Percentiles rank a stretch among this genome's conserved stretches.
Evolutionary conservation across 1,284 basidiomycete genomes (phyloP).

Genomic region (Wolfiporia cocos): DNA sequence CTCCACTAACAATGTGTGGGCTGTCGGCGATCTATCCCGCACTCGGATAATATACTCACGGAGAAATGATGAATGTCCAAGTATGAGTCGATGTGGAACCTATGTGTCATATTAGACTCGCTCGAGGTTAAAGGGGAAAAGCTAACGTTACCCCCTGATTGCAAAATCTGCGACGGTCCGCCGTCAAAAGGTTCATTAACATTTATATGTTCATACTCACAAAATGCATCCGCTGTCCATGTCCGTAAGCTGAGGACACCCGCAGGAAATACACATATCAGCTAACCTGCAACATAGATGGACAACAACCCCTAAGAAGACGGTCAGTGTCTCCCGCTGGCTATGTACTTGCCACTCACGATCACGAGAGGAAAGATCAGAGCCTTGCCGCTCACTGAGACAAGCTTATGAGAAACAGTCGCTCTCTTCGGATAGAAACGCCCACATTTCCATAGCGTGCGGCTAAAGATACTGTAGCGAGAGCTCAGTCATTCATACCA

Average conservation of each 20-base stretch:
- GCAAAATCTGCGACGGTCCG: conserved; percentile 17
- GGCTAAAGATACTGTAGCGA: conserved; percentile 13
- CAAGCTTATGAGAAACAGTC: conserved; percentile 1
- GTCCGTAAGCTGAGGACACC: neutral
- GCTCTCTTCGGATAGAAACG: neutral
- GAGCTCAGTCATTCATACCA: neutral
- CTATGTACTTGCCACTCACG: conserved; percentile 6
- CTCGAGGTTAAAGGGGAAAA: neutral
- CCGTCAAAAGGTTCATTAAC: too few relatives aligned
- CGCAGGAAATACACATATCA: neutral
- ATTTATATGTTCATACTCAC: too few relatives aligned
- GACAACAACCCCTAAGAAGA: conserved; percentile 9
- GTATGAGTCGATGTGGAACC: conserved; percentile 10
- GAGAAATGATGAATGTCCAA: conserved; percentile 11
- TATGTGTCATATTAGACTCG: neutral
- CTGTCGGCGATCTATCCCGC: neutral
- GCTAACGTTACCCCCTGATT: conserved; percentile 10
- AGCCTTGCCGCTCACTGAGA: conserved; percentile 10
- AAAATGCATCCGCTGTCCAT: too few relatives aligned
- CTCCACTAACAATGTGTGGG: conserved; percentile 12
- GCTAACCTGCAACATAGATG: neutral
- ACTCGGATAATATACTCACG: conserved; percentile 5
- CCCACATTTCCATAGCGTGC: conserved; percentile 16
- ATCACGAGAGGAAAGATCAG: conserved; percentile 13
- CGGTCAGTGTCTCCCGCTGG: too few relatives aligned